Evolutionary conservation across 495 filamentous ascomycete species (phyloP).

Genomic region (Annulohypoxylon maeteangense): DNA sequence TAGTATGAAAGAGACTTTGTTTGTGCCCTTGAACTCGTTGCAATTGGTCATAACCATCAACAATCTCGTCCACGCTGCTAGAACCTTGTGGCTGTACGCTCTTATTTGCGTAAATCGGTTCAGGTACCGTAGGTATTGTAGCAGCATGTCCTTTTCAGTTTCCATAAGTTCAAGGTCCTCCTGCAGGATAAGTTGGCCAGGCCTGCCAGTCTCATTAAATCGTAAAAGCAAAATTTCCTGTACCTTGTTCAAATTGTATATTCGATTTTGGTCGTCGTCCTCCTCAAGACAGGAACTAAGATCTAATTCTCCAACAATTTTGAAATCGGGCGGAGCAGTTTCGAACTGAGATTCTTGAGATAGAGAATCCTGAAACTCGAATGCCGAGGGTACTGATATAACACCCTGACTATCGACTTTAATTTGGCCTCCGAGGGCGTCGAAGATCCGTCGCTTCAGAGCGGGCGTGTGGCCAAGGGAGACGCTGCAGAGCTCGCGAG

Average conservation of each 20-base stretch:
- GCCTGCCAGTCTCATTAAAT: slow-evolving; percentile 63
- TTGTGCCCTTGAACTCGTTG: slow-evolving; percentile 74
- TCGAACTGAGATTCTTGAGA: slow-evolving; percentile 70
- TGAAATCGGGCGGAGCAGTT: slow-evolving; percentile 59
- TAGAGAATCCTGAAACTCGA: slow-evolving; percentile 93
- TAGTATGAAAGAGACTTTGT: slow-evolving; percentile 78
- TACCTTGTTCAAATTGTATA: slow-evolving; percentile 69
- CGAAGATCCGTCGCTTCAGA: slow-evolving; percentile 79
- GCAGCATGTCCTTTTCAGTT: slow-evolving; percentile 64
- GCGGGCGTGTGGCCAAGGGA: slow-evolving; percentile 75
- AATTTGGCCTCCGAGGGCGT: slow-evolving; percentile 80
- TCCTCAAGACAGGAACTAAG: slow-evolving; percentile 67
- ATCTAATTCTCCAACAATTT: slow-evolving; percentile 69
- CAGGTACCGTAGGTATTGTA: slow-evolving; percentile 66
- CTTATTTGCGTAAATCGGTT: slow-evolving; percentile 73
- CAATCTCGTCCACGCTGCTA: slow-evolving; percentile 84
- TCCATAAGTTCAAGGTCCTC: slow-evolving; percentile 67
- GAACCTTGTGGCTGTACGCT: slow-evolving; percentile 68
- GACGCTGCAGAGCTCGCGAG: slow-evolving; percentile 83
- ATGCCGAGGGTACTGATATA: slow-evolving; percentile 75
- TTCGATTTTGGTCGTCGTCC: slow-evolving; percentile 58
- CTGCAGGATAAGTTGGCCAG: slow-evolving; percentile 61
- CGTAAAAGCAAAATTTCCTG: slow-evolving; percentile 71
- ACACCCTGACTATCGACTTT: slow-evolving; percentile 68
- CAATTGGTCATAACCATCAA: slow-evolving; percentile 79